A percentile compares a stretch with the other conserved stretches of the same genome.
These are phyloP conservation scores for Chlorella sp. DNA, from an alignment of 139 green algal genomes.

Conservation along the genomic window DNA sequence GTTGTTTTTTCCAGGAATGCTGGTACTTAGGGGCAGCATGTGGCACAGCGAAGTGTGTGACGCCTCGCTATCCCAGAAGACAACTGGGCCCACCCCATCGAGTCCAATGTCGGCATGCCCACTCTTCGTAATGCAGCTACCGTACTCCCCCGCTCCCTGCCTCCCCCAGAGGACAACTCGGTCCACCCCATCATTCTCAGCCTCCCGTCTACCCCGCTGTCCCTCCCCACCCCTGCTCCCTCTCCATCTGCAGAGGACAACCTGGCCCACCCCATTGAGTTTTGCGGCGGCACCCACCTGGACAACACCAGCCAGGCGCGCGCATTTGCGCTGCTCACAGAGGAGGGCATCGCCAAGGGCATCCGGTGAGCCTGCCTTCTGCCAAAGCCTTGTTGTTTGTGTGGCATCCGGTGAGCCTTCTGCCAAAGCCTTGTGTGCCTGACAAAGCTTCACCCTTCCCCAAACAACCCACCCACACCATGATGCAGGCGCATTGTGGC, in stretches of 20 bases:
- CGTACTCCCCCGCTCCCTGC: too few relatives aligned
- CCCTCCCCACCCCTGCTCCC: too few relatives aligned
- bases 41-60: too few relatives aligned
- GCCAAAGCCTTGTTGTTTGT: neutral
- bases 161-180: slow-evolving; percentile 22
- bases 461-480: neutral
- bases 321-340: slow-evolving; percentile 92
- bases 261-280: slow-evolving; percentile 85
- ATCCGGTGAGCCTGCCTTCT: slow-evolving; percentile 28
- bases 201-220: too few relatives aligned
- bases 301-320: slow-evolving; percentile 82
- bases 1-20: too few relatives aligned
- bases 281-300: slow-evolving; percentile 98
- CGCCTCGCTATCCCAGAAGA: too few relatives aligned
- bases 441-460: neutral
- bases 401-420: slow-evolving; percentile 22
- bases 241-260: slow-evolving; percentile 51
- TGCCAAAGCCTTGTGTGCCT: neutral
- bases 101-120: too few relatives aligned
- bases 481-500: slow-evolving; percentile 84
- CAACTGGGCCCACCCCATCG: too few relatives aligned
- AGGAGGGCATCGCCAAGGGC: slow-evolving; percentile 97
- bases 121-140: too few relatives aligned
- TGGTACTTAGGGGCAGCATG: too few relatives aligned
- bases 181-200: slow-evolving; percentile 78